Evolutionary conservation across 345 rosid species (phyloP).

Genomic region (Populus euphratica): DNA sequence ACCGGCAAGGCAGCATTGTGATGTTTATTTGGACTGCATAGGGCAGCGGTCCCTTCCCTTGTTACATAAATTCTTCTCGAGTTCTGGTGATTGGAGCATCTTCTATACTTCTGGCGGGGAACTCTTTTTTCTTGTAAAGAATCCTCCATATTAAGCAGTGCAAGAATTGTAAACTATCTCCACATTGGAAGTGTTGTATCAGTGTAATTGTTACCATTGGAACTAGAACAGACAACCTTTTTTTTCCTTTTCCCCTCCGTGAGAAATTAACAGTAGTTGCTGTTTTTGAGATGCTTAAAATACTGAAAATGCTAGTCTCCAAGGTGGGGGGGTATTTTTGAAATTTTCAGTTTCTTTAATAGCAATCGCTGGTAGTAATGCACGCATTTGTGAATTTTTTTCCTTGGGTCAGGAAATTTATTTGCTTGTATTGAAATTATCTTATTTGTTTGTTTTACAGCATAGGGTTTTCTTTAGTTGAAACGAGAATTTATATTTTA

Average conservation of each 20-base stretch:
- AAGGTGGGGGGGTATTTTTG: no score
- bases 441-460: no score
- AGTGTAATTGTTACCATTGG: not conserved
- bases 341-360: not conserved
- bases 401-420: not conserved
- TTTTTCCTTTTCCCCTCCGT: not conserved
- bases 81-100: conserved; percentile 6
- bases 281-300: not conserved
- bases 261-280: not conserved
- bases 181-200: not conserved
- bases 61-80: conserved; percentile 1
- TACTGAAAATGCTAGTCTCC: not conserved
- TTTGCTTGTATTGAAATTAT: not conserved
- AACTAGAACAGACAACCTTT: not conserved
- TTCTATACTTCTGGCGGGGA: conserved; percentile 8
- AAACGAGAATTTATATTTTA: no score
- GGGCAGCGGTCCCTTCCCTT: conserved; percentile 11
- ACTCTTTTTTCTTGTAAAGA: conserved; percentile 21
- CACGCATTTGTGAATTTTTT: not conserved
- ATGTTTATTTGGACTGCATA: conserved; percentile 10
- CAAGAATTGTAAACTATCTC: not conserved
- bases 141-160: conserved; percentile 38
- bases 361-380: not conserved
- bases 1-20: conserved; percentile 24
- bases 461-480: not conserved